Percentiles rank a stretch among this genome's conserved stretches.
Evolutionary conservation across 2,329 filamentous ascomycete species (phyloP).

Genomic region (Pestalotiopsis sp.): DNA sequence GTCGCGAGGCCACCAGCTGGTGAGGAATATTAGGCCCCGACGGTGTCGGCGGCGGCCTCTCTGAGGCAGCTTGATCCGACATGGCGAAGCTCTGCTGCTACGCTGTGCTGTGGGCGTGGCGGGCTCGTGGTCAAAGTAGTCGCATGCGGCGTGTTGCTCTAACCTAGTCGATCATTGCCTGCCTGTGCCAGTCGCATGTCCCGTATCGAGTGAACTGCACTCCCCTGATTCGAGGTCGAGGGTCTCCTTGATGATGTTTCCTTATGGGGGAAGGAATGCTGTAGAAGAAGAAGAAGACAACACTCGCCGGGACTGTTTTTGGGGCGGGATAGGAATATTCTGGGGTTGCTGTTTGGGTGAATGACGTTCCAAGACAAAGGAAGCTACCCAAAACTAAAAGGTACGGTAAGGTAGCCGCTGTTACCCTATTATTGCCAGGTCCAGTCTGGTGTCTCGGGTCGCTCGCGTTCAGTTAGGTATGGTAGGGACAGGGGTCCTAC

Average conservation of each 20-base stretch:
- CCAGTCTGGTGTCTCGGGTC: not conserved
- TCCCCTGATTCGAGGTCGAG: not conserved
- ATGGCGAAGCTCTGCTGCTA: conserved; percentile 17
- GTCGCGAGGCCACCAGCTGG: conserved; percentile 19
- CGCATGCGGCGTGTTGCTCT: conserved; percentile 5
- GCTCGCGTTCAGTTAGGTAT: not conserved
- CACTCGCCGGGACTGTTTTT: not conserved
- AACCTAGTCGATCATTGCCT: not conserved
- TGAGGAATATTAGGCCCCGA: conserved; percentile 16
- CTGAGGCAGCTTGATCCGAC: conserved; percentile 25
- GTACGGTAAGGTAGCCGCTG: not conserved
- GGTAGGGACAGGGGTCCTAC: not conserved
- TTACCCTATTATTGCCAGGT: not conserved
- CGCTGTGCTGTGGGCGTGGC: not conserved
- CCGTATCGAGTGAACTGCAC: not conserved
- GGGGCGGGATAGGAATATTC: not conserved
- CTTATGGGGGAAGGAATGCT: not conserved
- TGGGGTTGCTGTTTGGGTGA: not conserved
- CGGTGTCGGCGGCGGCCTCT: conserved; percentile 21
- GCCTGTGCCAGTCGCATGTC: not conserved
- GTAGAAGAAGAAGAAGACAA: not conserved
- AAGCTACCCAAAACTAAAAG: not conserved
- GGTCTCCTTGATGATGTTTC: not conserved
- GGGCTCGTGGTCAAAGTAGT: not conserved
- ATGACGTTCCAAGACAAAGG: conserved; percentile 8